Evolutionary conservation across 306 rosid genomes (phyloP).

Genomic region (Clitoria ternatea): DNA sequence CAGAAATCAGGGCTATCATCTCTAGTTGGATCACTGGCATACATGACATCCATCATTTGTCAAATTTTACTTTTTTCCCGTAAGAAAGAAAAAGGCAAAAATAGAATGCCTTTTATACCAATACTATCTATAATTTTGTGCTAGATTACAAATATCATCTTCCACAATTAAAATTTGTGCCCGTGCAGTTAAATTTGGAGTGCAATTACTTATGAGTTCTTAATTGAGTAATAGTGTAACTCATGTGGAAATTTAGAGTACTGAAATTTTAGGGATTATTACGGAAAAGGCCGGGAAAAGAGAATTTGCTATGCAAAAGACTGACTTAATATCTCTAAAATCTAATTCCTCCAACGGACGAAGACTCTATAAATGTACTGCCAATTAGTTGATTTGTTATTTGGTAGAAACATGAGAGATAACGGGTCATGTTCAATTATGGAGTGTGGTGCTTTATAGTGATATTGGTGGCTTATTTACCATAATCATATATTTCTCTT

Average conservation of each 20-base stretch:
- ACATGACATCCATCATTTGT: background rate
- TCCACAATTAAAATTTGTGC: background rate
- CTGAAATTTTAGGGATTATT: background rate
- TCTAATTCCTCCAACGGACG: too few relatives aligned
- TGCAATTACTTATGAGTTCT: background rate
- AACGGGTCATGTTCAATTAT: background rate
- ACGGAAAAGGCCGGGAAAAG: background rate
- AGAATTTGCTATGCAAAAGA: background rate
- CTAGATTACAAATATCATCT: background rate
- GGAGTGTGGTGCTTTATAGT: slow-evolving; percentile 11
- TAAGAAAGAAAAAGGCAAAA: background rate
- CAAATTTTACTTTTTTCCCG: background rate
- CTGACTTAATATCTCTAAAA: too few relatives aligned
- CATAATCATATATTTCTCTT: background rate
- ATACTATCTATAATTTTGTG: background rate
- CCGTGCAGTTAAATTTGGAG: background rate
- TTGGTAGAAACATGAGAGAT: background rate
- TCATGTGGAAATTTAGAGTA: background rate
- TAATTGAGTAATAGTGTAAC: background rate
- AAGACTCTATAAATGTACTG: too few relatives aligned
- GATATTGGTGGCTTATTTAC: background rate
- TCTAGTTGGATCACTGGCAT: background rate
- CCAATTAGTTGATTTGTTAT: background rate
- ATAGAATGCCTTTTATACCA: background rate
- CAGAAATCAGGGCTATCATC: background rate